A percentile compares a stretch with the other conserved stretches of the same genome.
Conservation (phyloP, 495 filamentous ascomycete species). For the Lineolata rhizophorae region DNA sequence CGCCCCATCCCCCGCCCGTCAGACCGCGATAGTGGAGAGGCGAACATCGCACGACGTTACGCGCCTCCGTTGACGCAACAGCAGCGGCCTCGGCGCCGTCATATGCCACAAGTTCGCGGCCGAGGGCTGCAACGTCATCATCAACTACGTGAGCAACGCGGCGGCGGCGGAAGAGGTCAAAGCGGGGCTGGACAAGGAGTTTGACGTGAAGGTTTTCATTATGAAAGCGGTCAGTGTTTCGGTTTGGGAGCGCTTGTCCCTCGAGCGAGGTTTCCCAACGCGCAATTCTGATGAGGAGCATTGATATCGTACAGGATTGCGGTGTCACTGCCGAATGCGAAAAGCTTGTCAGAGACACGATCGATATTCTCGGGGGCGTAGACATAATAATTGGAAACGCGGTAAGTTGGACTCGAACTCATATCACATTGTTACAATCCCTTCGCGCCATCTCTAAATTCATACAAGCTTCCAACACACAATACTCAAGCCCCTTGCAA, state of each 20-base stretch:
- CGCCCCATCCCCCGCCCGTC: background rate
- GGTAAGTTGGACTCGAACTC: constrained; percentile 22
- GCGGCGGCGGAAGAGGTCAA: constrained; percentile 31
- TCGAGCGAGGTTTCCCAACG: background rate
- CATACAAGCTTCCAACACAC: too few species aligned
- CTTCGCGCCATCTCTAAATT: background rate
- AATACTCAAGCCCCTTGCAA: background rate
- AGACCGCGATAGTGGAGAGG: background rate
- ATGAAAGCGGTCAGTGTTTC: constrained; percentile 33
- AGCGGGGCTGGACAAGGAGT: constrained; percentile 25
- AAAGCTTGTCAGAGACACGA: constrained; percentile 29
- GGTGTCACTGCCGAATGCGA: constrained; percentile 32
- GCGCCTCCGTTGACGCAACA: background rate
- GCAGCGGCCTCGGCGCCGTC: constrained; percentile 41
- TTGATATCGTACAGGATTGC: constrained; percentile 36
- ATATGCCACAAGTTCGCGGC: constrained; percentile 41
- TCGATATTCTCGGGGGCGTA: constrained; percentile 38
- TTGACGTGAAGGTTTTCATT: constrained; percentile 30
- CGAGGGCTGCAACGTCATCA: constrained; percentile 42
- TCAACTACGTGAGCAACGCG: constrained; percentile 42
- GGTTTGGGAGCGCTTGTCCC: background rate
- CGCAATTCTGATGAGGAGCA: too few species aligned
- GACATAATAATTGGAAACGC: constrained; percentile 55
- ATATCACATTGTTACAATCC: background rate
- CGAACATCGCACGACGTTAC: background rate